Evolutionary conservation across 108 stramenopile genomes (phyloP).

Genomic region (Stephanodiscus triporus): DNA sequence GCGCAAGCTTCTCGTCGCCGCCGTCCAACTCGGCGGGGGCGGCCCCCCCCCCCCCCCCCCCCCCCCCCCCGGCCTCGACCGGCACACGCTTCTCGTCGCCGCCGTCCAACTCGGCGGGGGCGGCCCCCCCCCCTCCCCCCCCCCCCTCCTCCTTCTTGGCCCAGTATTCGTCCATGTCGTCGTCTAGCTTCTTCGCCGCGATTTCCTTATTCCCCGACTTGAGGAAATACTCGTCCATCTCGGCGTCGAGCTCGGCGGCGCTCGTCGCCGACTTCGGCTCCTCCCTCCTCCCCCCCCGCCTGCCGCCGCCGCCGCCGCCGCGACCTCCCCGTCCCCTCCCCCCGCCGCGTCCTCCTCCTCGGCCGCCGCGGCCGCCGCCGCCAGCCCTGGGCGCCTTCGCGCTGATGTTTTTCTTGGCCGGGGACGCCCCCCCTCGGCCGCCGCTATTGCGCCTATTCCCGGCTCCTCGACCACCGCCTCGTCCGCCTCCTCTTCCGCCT

Average conservation of each 20-base stretch:
- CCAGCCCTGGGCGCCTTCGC: constrained; percentile 29
- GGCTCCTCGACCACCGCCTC: constrained; percentile 23
- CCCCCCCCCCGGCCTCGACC: constrained; percentile 45
- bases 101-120: constrained; percentile 21
- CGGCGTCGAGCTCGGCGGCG: constrained; percentile 77
- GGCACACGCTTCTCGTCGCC: constrained; percentile 41
- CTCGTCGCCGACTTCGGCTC: constrained; percentile 74
- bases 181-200: constrained; percentile 82
- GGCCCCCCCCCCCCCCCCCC: constrained; percentile 29
- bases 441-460: constrained; percentile 22
- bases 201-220: constrained; percentile 75
- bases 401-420: constrained; percentile 16
- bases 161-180: constrained; percentile 90
- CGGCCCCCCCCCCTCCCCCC: constrained; percentile 30
- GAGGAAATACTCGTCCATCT: constrained; percentile 87
- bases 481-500: constrained; percentile 25
- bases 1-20: constrained; percentile 38
- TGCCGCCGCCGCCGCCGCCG: neutral
- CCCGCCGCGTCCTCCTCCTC: constrained; percentile 11
- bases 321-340: constrained; percentile 11
- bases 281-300: constrained; percentile 13
- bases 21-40: constrained; percentile 27
- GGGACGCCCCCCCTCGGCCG: constrained; percentile 8
- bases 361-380: constrained; percentile 12
- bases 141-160: constrained; percentile 60